Percentiles rank a stretch among this genome's conserved stretches.
These are phyloP conservation scores for Leishmania tarentolae DNA, from an alignment of 208 protist species.

Conservation along the genomic window DNA sequence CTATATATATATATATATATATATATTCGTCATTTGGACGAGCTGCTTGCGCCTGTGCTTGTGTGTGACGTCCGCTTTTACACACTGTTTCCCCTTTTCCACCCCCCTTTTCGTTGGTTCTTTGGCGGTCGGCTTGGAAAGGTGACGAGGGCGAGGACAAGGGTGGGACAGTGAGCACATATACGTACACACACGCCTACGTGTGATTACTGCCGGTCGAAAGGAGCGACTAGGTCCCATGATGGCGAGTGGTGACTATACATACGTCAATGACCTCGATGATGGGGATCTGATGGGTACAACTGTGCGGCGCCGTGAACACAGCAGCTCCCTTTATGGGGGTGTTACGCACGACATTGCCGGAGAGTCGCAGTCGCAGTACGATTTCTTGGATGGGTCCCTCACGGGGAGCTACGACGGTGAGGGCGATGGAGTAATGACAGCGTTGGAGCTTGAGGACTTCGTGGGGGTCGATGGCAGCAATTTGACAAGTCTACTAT, in stretches of 20 bases:
- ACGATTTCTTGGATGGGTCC: constrained; percentile 31
- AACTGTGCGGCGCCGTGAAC: constrained; percentile 10
- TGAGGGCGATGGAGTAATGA: constrained; percentile 4
- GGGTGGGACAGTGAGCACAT: background rate
- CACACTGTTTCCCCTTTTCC: background rate
- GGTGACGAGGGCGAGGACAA: background rate
- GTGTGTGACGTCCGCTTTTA: background rate
- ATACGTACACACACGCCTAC: background rate
- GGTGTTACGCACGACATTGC: constrained; percentile 5
- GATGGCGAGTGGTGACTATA: constrained; percentile 29
- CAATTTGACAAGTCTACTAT: constrained; percentile 16
- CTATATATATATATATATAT: no score
- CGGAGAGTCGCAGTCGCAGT: constrained; percentile 15
- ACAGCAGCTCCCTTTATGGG: constrained; percentile 17
- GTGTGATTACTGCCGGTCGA: background rate
- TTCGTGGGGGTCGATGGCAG: constrained; percentile 20
- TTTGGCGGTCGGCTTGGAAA: background rate
- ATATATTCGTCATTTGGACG: no score
- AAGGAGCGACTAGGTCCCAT: background rate
- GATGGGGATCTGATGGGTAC: constrained; percentile 3
- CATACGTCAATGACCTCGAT: constrained; percentile 34
- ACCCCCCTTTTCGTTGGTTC: background rate
- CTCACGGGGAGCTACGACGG: constrained; percentile 8
- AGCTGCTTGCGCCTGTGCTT: background rate
- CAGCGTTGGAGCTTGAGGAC: constrained; percentile 27